These are phyloP conservation scores for Talaromyces thailandensis DNA, from an alignment of 495 filamentous ascomycete genomes.

Conservation along the genomic window DNA sequence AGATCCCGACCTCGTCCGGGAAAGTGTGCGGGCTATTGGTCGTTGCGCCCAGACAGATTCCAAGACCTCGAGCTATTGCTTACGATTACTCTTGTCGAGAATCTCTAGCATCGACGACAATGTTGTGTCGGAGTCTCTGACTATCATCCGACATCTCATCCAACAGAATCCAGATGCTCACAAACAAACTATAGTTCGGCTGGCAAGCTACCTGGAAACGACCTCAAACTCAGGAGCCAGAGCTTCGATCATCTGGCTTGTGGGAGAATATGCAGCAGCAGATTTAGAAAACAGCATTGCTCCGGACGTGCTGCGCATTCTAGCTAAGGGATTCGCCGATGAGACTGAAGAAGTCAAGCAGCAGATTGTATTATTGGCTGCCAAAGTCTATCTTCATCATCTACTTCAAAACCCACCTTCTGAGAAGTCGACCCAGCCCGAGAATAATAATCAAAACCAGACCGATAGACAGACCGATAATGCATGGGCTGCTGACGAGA, in stretches of 20 bases:
- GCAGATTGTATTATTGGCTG: conserved; percentile 85
- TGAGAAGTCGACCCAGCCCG: neutral
- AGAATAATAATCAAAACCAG: conserved; percentile 13
- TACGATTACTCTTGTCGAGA: conserved; percentile 72
- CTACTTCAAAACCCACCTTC: conserved; percentile 38
- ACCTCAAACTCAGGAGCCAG: conserved; percentile 76
- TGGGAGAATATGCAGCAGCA: conserved; percentile 81
- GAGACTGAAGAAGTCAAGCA: conserved; percentile 80
- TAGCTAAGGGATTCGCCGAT: conserved; percentile 73
- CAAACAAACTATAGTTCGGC: conserved; percentile 67
- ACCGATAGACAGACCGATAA: conserved; percentile 13
- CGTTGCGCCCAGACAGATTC: conserved; percentile 77
- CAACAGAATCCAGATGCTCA: conserved; percentile 79
- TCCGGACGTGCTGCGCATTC: conserved; percentile 82
- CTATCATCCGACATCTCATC: conserved; percentile 90
- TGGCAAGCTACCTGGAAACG: conserved; percentile 87
- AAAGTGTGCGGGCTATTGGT: conserved; percentile 85
- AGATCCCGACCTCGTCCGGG: conserved; percentile 69
- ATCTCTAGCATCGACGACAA: conserved; percentile 78
- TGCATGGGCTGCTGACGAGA: conserved; percentile 30
- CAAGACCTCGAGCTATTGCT: conserved; percentile 61
- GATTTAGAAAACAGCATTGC: conserved; percentile 80
- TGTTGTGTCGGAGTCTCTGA: conserved; percentile 81
- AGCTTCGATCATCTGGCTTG: conserved; percentile 93
- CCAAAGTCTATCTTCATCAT: conserved; percentile 89